Evolutionary conservation across 2,329 filamentous ascomycete species (phyloP), one percentile per base, ranked within the genome.

Genomic region (Thielaviopsis ethacetica): DNA sequence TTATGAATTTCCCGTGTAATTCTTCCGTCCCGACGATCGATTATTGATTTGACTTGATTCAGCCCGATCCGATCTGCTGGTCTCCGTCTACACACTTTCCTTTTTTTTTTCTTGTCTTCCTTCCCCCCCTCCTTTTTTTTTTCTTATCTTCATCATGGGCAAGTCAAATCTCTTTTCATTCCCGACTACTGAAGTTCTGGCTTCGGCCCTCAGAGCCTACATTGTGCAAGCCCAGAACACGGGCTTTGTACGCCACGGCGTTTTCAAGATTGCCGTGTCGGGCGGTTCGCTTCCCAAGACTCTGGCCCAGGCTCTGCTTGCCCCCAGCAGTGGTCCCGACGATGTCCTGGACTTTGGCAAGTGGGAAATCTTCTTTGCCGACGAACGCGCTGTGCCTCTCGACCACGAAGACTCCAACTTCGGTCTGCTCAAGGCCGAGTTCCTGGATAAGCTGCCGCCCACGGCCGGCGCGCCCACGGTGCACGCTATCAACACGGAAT

Each of bases 341-440:
- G 87, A 90, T 68, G 78, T 75, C 3, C 73, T 91, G 65, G 77
- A 86, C 66, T 95, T 94, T 72, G 76, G 79, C 69, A 89, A 88
- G 71, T 98, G 93, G 93, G 88, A 97, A 68, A 88, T 98, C 68
- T 98, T 97, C 79, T 97, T 96, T 72, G 91, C 91, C 68, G 93
- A 98, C 70, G 93, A 98, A 78, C 88, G 93, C 68, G 88, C 88
- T 65, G 93, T 97, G 57, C 87, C 93, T 22, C 84, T 96, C 65
- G 84, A 93, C 71, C 86, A 97, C 73, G 79, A 82, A 64, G 91
- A 98, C 75, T 95, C 90, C 75, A 98, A 97, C 75, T 95, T 96
- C 74, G 82, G 76, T 62, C 82, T 96, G 52, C 75, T 97, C 65
- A 93, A 95, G 76, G 76, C 82, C 54, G 90, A 96, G 73, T 78